These are phyloP conservation scores for Nitzschia sp. DNA, from an alignment of 108 stramenopile genomes.

Conservation along the genomic window DNA sequence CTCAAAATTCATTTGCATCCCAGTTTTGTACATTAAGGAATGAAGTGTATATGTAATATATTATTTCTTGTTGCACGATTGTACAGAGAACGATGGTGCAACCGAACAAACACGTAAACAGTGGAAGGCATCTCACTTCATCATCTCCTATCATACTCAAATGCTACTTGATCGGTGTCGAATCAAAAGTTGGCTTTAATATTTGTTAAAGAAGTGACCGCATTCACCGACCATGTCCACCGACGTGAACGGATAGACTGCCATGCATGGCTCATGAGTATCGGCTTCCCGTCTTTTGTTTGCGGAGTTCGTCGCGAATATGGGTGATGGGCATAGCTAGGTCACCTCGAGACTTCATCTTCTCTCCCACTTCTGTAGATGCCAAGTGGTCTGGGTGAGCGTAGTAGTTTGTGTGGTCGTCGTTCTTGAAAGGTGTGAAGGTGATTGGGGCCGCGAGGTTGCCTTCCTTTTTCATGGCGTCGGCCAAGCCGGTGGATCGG, in stretches of 20 bases:
- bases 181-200: not conserved
- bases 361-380: slow-evolving; percentile 17
- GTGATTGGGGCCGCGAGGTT: slow-evolving; percentile 42
- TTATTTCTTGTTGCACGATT: not conserved
- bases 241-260: not conserved
- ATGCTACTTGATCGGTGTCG: not conserved
- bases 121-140: too few species aligned
- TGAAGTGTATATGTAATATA: not conserved
- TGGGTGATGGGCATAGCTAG: slow-evolving; percentile 42
- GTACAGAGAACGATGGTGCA: not conserved
- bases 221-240: not conserved
- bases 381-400: slow-evolving; percentile 28
- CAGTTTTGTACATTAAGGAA: slow-evolving; percentile 12
- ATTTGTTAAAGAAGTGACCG: not conserved
- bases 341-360: slow-evolving; percentile 17
- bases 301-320: slow-evolving; percentile 25
- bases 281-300: slow-evolving; percentile 2
- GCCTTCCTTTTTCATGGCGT: slow-evolving; percentile 19
- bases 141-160: not conserved
- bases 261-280: not conserved
- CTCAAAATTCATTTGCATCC: slow-evolving; percentile 51
- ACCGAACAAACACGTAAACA: too few species aligned
- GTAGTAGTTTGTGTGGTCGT: slow-evolving; percentile 36
- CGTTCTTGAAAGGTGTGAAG: slow-evolving; percentile 43
- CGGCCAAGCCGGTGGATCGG: slow-evolving; percentile 18